Conservation (phyloP, 306 rosid genomes). For the Sphenostylis stenocarpa region DNA sequence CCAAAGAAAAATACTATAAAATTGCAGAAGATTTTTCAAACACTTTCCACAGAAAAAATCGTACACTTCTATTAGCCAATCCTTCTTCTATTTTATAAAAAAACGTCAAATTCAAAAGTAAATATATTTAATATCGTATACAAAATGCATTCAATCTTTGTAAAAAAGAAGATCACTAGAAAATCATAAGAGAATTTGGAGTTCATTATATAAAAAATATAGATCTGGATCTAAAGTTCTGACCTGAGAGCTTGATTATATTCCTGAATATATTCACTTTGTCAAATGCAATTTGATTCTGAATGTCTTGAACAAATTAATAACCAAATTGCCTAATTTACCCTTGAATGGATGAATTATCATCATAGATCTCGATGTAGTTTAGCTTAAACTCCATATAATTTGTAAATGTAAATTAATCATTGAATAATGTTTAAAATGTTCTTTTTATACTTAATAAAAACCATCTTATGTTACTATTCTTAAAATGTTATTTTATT, state of each 20-base stretch:
- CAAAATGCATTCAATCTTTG: neutral
- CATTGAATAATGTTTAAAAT: too few relatives aligned
- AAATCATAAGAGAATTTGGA: neutral
- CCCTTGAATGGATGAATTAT: neutral
- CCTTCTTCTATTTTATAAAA: neutral
- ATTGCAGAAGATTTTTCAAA: too few relatives aligned
- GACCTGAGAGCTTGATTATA: slow-evolving; percentile 24
- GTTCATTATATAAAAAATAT: neutral
- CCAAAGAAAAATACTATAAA: neutral
- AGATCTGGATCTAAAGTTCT: slow-evolving; percentile 28
- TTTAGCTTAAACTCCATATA: neutral
- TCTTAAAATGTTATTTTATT: too few relatives aligned
- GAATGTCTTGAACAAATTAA: neutral
- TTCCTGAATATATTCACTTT: neutral
- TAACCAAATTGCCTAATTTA: neutral
- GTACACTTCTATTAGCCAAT: neutral
- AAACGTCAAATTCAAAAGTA: too few relatives aligned
- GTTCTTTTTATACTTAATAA: too few relatives aligned
- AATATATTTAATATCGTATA: neutral
- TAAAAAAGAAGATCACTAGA: neutral
- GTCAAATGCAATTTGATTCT: neutral
- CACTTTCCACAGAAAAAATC: neutral
- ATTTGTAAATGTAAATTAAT: neutral
- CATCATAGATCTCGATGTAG: slow-evolving; percentile 5
- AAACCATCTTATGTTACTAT: too few relatives aligned